These are phyloP conservation scores for Xylaria multiplex DNA, from an alignment of 2,329 filamentous ascomycete genomes.

Conservation along the genomic window DNA sequence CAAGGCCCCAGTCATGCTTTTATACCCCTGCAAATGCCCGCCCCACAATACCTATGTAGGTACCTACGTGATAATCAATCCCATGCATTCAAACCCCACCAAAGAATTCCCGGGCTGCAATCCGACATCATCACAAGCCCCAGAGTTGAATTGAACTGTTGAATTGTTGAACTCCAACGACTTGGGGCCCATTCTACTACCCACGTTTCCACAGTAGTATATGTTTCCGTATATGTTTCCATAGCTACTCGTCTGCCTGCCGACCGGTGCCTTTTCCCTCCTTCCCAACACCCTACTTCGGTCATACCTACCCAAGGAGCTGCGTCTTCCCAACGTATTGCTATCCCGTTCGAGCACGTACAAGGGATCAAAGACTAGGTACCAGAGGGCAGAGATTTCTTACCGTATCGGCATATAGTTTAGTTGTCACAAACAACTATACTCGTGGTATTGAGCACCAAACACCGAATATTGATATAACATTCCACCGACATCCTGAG, in stretches of 20 bases:
- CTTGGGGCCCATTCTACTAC: not conserved
- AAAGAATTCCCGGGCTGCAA: not conserved
- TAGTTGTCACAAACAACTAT: too few species aligned
- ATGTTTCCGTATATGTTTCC: not conserved
- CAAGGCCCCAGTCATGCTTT: too few species aligned
- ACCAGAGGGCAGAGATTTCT: too few species aligned
- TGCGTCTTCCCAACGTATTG: not conserved
- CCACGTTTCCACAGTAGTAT: not conserved
- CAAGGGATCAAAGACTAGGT: too few species aligned
- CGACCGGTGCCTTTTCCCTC: not conserved
- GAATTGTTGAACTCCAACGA: not conserved
- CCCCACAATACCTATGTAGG: too few species aligned
- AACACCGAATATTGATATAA: not conserved
- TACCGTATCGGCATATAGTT: too few species aligned
- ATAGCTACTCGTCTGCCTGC: not conserved
- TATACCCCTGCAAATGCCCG: too few species aligned
- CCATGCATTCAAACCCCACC: not conserved
- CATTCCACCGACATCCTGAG: not conserved
- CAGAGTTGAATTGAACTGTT: constrained; percentile 10
- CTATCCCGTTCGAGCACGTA: too few species aligned
- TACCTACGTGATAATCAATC: too few species aligned
- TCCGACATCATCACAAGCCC: not conserved
- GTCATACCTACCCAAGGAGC: not conserved
- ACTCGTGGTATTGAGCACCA: not conserved
- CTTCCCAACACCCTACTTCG: not conserved